Percentiles rank a stretch among this genome's conserved stretches.
These are phyloP conservation scores for Trichocladium antarcticum DNA, from an alignment of 495 filamentous ascomycete species.

Conservation along the genomic window DNA sequence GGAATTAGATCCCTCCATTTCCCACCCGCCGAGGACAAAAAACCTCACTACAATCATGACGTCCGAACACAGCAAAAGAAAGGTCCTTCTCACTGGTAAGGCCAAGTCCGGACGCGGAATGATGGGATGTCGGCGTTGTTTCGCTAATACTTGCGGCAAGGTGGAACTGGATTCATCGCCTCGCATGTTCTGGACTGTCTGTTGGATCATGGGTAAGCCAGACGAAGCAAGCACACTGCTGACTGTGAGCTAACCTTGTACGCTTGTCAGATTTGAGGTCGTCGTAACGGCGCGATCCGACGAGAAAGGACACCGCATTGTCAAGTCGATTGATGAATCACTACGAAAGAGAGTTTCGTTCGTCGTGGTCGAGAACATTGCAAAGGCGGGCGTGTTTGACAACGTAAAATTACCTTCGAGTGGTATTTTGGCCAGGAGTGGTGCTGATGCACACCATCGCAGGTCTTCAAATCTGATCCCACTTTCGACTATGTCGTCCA, in stretches of 20 bases:
- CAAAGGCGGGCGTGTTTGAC: constrained; percentile 26
- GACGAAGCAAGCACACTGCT: neutral
- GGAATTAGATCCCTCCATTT: too few relatives aligned
- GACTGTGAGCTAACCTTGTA: neutral
- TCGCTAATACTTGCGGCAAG: constrained; percentile 16
- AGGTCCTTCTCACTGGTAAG: constrained; percentile 26
- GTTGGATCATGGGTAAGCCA: constrained; percentile 22
- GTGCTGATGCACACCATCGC: too few relatives aligned
- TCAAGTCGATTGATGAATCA: constrained; percentile 20
- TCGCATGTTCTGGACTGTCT: constrained; percentile 31
- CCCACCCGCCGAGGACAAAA: too few relatives aligned
- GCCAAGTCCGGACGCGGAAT: too few relatives aligned
- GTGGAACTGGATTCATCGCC: constrained; percentile 34
- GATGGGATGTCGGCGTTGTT: too few relatives aligned
- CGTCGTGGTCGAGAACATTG: constrained; percentile 29
- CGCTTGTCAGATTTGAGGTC: constrained; percentile 24
- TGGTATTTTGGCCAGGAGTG: too few relatives aligned
- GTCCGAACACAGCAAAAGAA: constrained; percentile 11
- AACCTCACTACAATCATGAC: too few relatives aligned
- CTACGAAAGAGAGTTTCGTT: constrained; percentile 17
- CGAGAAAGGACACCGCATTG: constrained; percentile 29
- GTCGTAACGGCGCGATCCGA: constrained; percentile 32
- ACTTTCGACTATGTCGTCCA: constrained; percentile 35
- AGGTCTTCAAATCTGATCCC: constrained; percentile 21
- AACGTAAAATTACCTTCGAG: constrained; percentile 8